Base-by-base conservation (phyloP, 768 basidiomycete species). In the Punctularia strigosozonata region DNA sequence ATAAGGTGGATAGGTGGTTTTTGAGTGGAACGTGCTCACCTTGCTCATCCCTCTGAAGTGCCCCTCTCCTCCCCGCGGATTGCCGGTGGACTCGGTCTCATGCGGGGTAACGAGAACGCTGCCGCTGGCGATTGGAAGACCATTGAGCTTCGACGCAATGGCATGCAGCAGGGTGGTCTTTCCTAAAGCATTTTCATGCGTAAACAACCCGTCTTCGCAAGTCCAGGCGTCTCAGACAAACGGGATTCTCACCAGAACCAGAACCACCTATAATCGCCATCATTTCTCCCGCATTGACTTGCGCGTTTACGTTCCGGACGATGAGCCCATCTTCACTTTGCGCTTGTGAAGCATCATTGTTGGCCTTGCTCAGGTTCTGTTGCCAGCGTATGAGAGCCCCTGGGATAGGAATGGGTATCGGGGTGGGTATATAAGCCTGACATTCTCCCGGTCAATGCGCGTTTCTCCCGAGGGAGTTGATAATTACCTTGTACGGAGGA, bases 161-260 rank as follows among this genome's bases (percentile, higher is more conserved):
- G 44, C 44, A 18, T 45, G 39, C 15, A 45, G 31, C 22, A 45
- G 36, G 6, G 44, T 45, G 13, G 44, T 41, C 37, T 45, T 45
- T 13, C 44, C 44, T 13, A 40, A 45, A 15, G 40, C 44, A 42
- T 36, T 48, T 39, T n/a, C n/a, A n/a, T n/a, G n/a, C n/a, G n/a
- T n/a, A n/a, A n/a, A n/a, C n/a, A n/a, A n/a, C n/a, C n/a, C n/a
- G n/a, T n/a, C n/a, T n/a, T n/a, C n/a, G n/a, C n/a, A n/a, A n/a
- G n/a, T n/a, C n/a, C n/a, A n/a, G n/a, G n/a, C n/a, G n/a, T n/a
- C n/a, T n/a, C 28, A 30, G 10, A 30, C 28, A 10, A 30, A 10
- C 10, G 28, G 10, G 10, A 30, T 10, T 10, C 10, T 30, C 10
- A 15, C 10, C 15, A 30, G 28, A 15, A 15, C 28, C 28, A 10